Percentiles rank a stretch among this genome's conserved stretches.
Conservation (phyloP, 108 stramenopile species). For the Nannochloropsis salina region DNA sequence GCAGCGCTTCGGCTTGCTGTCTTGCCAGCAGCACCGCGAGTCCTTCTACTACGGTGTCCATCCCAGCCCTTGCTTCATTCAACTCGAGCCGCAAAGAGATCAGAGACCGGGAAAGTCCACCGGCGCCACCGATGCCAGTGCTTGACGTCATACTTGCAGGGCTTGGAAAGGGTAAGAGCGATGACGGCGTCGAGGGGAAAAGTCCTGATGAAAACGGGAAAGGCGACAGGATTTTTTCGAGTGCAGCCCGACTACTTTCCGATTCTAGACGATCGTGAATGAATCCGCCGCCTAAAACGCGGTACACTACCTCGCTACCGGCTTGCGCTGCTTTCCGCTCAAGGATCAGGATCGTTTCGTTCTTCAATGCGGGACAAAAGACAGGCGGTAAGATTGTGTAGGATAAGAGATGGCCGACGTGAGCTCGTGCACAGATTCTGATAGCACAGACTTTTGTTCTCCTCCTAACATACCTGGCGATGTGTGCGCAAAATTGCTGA, state of each 20-base stretch:
- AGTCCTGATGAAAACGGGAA: too few relatives aligned
- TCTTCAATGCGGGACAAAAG: background rate
- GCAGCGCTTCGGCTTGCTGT: slow-evolving; percentile 5
- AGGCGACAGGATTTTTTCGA: too few relatives aligned
- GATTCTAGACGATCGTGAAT: background rate
- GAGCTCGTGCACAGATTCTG: too few relatives aligned
- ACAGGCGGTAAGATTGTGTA: background rate
- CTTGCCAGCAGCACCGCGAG: background rate
- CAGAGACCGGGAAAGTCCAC: slow-evolving; percentile 1
- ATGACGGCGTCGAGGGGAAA: too few relatives aligned
- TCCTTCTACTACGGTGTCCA: slow-evolving; percentile 7
- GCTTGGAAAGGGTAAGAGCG: too few relatives aligned
- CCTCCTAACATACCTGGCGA: background rate
- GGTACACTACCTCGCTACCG: background rate
- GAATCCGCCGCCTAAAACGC: background rate
- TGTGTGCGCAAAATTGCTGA: background rate
- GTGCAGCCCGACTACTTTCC: too few relatives aligned
- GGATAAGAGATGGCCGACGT: too few relatives aligned
- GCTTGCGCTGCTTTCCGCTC: background rate
- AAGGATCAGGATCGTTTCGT: background rate
- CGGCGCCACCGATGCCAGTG: background rate
- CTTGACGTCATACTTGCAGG: too few relatives aligned
- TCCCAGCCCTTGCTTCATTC: background rate
- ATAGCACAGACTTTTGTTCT: background rate
- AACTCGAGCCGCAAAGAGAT: background rate